Evolutionary conservation across 768 basidiomycete genomes (phyloP), one percentile per base, ranked within the genome.

Genomic region (Pleurotus sapidus): DNA sequence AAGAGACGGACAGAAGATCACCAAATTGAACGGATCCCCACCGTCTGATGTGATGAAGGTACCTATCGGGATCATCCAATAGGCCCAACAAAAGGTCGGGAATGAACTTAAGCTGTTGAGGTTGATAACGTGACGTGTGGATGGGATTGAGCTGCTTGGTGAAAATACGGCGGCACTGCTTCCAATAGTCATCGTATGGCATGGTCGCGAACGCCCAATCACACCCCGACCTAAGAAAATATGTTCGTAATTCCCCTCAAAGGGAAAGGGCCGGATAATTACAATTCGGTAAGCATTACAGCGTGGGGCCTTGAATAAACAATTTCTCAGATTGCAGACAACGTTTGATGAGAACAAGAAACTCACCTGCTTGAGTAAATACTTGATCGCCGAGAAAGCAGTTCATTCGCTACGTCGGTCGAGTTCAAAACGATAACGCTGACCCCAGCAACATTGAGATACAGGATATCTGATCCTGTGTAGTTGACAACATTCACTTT

Each of bases 101-200:
- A 24, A 53, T 25, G 17, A 57, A 58, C 38, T 49, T 43, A 20
- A 57, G 34, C 27, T 64, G 54, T 14, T 62, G 45, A 5, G 61
- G 60, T 17, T 59, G 54, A 43, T 63, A 64, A 34, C 57, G 47
- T 25, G 27, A 34, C 7, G 50, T 49, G 15, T 58, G 48, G 34
- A 56, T 42, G 3, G 60, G 18, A 38, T 64, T 62, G 55, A 71
- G 67, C 43, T 61, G 57, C 55, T 65, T 63, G 23, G 64, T 62
- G 27, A 63, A 64, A 18, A 67, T 30, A 27, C 61, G 4, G 6
- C 18, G 46, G 42, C 7, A 42, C 11, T 15, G 46, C 18, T 57
- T 60, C 50, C 30, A 42, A 59, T 49, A 46, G 59, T 62, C 61
- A 40, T n/a, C 12, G 12, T n/a, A 30, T 15, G 15, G 49, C 59